Evolutionary conservation across 2,329 filamentous ascomycete genomes (phyloP).

Genomic region (Huntiella abstrusa): DNA sequence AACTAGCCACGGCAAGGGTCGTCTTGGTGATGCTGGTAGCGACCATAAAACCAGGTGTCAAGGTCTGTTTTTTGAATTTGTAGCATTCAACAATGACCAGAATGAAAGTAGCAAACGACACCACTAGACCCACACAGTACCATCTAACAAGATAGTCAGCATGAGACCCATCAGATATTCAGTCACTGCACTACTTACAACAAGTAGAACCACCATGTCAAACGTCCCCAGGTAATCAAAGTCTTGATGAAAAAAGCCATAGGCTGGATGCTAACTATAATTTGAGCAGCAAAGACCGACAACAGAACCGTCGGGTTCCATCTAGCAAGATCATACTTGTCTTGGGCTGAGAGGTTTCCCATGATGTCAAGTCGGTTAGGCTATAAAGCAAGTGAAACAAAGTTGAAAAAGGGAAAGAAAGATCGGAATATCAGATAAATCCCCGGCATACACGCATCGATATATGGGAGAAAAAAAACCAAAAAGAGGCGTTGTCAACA

Average conservation of each 20-base stretch:
- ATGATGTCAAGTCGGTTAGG: background rate
- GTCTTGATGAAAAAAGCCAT: too few relatives aligned
- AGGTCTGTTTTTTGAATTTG: slow-evolving; percentile 26
- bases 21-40: slow-evolving; percentile 32
- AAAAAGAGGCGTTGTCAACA: too few relatives aligned
- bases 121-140: too few relatives aligned
- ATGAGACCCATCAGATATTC: too few relatives aligned
- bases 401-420: background rate
- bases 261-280: too few relatives aligned
- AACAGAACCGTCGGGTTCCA: slow-evolving; percentile 22
- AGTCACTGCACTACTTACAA: too few relatives aligned
- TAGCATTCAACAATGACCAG: slow-evolving; percentile 29
- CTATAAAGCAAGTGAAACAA: background rate
- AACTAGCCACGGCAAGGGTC: slow-evolving; percentile 25
- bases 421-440: background rate
- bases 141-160: too few relatives aligned
- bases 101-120: slow-evolving; percentile 18
- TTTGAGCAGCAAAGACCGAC: too few relatives aligned
- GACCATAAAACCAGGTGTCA: slow-evolving; percentile 36
- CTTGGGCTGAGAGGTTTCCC: slow-evolving; percentile 26
- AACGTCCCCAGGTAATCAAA: too few relatives aligned
- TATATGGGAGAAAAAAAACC: too few relatives aligned
- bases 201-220: too few relatives aligned
- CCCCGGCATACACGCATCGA: too few relatives aligned
- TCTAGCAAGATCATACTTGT: slow-evolving; percentile 31